Conservation (phyloP, 1,284 basidiomycete species). For the Pyrrhoderma noxium region DNA sequence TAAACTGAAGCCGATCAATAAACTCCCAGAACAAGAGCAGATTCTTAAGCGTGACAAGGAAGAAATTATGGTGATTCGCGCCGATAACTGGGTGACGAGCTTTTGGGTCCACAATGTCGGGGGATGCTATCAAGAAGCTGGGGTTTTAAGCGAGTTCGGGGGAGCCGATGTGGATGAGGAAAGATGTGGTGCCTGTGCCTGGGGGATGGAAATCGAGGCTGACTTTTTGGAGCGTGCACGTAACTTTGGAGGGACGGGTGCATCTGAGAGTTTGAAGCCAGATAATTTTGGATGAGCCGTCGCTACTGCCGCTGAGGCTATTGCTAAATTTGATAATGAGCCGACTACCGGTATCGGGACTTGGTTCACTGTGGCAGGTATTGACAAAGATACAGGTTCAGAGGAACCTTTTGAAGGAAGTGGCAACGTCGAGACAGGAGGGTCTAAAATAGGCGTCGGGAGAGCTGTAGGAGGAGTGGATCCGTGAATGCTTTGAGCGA, state of each 20-base stretch:
- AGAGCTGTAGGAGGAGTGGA: not conserved
- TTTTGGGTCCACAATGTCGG: too few species aligned
- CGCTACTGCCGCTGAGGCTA: not conserved
- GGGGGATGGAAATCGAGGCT: constrained; percentile 5
- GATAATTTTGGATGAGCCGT: constrained; percentile 14
- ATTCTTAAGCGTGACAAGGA: too few species aligned
- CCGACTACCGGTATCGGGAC: not conserved
- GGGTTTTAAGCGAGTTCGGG: too few species aligned
- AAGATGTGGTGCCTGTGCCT: not conserved
- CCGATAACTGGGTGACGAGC: too few species aligned
- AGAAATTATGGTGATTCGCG: too few species aligned
- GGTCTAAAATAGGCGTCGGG: not conserved
- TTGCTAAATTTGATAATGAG: not conserved
- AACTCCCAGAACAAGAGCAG: too few species aligned
- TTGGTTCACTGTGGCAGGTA: not conserved
- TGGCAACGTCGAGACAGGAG: not conserved
- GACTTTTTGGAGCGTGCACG: constrained; percentile 5
- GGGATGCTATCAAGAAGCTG: too few species aligned
- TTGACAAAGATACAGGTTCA: not conserved
- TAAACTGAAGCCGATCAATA: too few species aligned
- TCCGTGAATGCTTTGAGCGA: not conserved
- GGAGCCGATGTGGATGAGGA: too few species aligned
- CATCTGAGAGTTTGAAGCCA: constrained; percentile 11
- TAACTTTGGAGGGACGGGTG: constrained; percentile 13
- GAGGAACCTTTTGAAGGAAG: not conserved